These are phyloP conservation scores for Medicago ruthenica DNA, from an alignment of 306 rosid species.

Conservation along the genomic window DNA sequence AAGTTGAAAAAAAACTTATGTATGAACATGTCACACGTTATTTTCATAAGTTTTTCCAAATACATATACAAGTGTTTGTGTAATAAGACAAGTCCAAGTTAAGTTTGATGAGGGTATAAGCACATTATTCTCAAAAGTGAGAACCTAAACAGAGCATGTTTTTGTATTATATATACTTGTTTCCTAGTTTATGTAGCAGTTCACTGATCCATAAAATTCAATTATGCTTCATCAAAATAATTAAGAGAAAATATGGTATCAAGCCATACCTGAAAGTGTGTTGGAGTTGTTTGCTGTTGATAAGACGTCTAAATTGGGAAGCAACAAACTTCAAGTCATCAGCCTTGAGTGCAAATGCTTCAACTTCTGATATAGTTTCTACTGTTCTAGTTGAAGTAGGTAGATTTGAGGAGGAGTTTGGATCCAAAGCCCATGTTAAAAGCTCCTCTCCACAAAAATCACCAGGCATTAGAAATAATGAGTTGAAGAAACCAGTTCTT, in stretches of 20 bases:
- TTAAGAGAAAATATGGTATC: constrained; percentile 9
- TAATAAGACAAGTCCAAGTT: too few relatives aligned
- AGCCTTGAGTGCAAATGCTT: constrained; percentile 83
- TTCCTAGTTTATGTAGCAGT: too few relatives aligned
- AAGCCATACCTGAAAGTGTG: constrained; percentile 71
- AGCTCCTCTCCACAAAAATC: constrained; percentile 94
- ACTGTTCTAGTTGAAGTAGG: constrained; percentile 80
- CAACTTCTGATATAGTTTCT: constrained; percentile 76
- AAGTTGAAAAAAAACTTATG: too few relatives aligned
- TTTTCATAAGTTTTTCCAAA: too few relatives aligned
- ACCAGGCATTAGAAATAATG: constrained; percentile 60
- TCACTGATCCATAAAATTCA: too few relatives aligned
- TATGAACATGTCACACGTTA: too few relatives aligned
- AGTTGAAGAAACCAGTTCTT: constrained; percentile 68
- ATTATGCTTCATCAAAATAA: background rate
- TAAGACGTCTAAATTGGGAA: constrained; percentile 67
- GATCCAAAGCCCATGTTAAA: constrained; percentile 88
- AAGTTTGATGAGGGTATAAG: too few relatives aligned
- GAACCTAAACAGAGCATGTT: too few relatives aligned
- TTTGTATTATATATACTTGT: too few relatives aligned
- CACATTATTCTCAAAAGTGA: too few relatives aligned
- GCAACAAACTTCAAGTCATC: constrained; percentile 71
- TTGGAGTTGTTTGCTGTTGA: constrained; percentile 61
- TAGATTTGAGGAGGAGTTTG: constrained; percentile 61
- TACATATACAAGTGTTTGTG: too few relatives aligned